Base-by-base conservation (phyloP, 2,329 filamentous ascomycete species). In the Chaetomium sp. region DNA sequence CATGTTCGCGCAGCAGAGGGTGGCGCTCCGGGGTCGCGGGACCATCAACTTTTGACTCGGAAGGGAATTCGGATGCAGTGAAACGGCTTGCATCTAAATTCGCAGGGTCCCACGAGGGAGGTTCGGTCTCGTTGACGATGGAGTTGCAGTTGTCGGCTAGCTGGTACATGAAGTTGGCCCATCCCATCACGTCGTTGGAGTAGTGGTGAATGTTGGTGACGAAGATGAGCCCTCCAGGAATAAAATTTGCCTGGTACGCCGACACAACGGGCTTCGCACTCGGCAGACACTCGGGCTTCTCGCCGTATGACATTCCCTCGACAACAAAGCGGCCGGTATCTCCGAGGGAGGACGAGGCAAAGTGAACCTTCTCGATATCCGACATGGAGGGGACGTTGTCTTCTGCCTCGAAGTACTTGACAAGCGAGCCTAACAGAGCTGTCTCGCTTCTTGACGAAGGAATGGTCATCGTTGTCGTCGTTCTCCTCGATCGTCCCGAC, bases 191-290 rank as follows among this genome's bases (percentile, higher is more conserved):
- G 65, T 81, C 79, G 64, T 78, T 78, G 50, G 75, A 67, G 56
- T 77, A 81, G 63, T 82, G 79, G 53, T 81, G 80, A 57, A 73
- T 70, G 49, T 81, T 78, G 58, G 77, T 78, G 38, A 75, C 76
- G 59, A 81, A 75, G 9, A 81, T 73, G 1, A 81, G 64, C 0
- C 79, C 79, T 2, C 78, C 79, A 0, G 70, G 74, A 29, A 81
- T 71, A 49, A 82, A 77, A 68, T 77, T 81, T 0, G 75, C 76
- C 60, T 80, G 75, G 69, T 77, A 81, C 0, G 74, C 78, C 0
- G 78, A 71, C 0, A 74, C 69, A 0, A 73, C 63, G 1, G 79
- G 78, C 8, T 67, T 75, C 4, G 62, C 70, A 19, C 76, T 72
- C 0, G 75, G 75, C 13, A 76, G 69, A 4, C 76, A 75, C 61